These are phyloP conservation scores for Stramenopiles sp. DNA, from an alignment of 352 stramenopile species.

Conservation along the genomic window DNA sequence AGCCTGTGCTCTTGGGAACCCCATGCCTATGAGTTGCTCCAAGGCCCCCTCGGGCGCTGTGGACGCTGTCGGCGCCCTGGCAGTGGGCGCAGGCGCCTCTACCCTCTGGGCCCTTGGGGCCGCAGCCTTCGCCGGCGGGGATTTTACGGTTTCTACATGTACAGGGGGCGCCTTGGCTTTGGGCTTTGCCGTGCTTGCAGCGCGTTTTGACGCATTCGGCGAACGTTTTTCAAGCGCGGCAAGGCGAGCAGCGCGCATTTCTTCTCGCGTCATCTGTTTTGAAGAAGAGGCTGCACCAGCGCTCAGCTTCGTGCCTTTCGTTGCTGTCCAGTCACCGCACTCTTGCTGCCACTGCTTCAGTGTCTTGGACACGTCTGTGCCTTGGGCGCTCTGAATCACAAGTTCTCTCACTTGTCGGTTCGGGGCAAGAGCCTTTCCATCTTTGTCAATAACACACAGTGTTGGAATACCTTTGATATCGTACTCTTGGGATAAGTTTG, in stretches of 20 bases:
- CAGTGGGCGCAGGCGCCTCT: too few species aligned
- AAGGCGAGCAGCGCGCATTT: neutral
- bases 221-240: neutral
- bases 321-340: neutral
- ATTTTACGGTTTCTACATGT: too few species aligned
- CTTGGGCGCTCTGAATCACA: neutral
- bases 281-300: neutral
- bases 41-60: too few species aligned
- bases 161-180: too few species aligned
- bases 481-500: conserved; percentile 42
- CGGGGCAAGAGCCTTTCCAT: conserved; percentile 23
- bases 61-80: too few species aligned
- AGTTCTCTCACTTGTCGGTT: neutral
- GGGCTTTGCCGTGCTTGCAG: neutral
- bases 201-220: neutral
- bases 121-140: too few species aligned
- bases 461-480: conserved; percentile 51
- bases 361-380: neutral
- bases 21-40: neutral
- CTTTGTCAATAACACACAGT: conserved; percentile 46
- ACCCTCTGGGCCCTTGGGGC: too few species aligned
- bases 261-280: neutral
- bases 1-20: neutral
- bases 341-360: neutral
- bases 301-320: neutral